These are phyloP conservation scores for Phytophthora boehmeriae DNA, from an alignment of 352 stramenopile genomes.

Conservation along the genomic window DNA sequence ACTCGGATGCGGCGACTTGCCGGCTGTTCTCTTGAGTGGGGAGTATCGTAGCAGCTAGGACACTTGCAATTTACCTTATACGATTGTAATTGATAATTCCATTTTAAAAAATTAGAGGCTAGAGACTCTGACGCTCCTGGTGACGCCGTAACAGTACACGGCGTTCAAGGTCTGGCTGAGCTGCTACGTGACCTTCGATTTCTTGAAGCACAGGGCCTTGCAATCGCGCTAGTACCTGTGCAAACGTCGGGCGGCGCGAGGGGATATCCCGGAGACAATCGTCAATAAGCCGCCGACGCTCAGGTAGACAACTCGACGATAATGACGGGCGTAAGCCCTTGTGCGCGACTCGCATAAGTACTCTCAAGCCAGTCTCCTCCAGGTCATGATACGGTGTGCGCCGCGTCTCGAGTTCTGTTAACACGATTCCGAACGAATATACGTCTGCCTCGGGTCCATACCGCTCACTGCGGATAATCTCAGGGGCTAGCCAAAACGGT, in stretches of 20 bases:
- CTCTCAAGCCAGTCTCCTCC: conserved; percentile 72
- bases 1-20: conserved; percentile 2
- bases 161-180: conserved; percentile 41
- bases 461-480: conserved; percentile 88
- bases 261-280: conserved; percentile 75
- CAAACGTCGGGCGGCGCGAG: conserved; percentile 67
- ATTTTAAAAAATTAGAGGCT: conserved; percentile 22
- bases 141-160: conserved; percentile 41
- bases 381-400: conserved; percentile 85
- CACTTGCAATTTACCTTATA: neutral
- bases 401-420: conserved; percentile 86
- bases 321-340: conserved; percentile 78
- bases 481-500: conserved; percentile 87
- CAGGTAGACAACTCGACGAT: conserved; percentile 56
- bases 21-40: conserved; percentile 14
- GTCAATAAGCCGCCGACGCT: conserved; percentile 69
- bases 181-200: conserved; percentile 63
- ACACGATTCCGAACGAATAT: conserved; percentile 91
- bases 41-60: conserved; percentile 15
- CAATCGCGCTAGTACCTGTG: conserved; percentile 70
- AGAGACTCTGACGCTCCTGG: conserved; percentile 42
- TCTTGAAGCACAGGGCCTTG: conserved; percentile 82
- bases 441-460: conserved; percentile 84
- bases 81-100: conserved; percentile 2
- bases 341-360: conserved; percentile 82